Evolutionary conservation across 768 basidiomycete species (phyloP), one percentile per base, ranked within the genome.

Genomic region (Tephrocybe rancida): DNA sequence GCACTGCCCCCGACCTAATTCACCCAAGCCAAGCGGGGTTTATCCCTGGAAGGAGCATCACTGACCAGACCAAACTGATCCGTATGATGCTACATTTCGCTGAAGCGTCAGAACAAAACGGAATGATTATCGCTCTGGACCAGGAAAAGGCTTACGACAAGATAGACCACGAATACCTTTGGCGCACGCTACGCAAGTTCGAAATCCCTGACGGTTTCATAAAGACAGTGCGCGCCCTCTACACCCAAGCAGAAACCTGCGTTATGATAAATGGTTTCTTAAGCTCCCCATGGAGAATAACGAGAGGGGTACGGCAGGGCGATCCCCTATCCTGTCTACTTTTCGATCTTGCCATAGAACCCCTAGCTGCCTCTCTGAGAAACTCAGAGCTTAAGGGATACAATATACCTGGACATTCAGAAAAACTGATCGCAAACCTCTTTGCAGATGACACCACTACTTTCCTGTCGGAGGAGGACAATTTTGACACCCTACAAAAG

Each of bases 361-460:
- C 74, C 0, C 66, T 78, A 0, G 71, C 73, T 0, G 22, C 44
- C 7, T 57, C 59, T 39, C 57, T 78, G 0, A 26, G 73, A 29
- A 54, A 61, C 2, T 72, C 73, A 0, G 35, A 55, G 3, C 50
- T 75, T 19, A 39, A 60, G 48, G 72, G 71, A 0, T 61, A 68
- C 13, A 10, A 57, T 44, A 65, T 67, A 21, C 45, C 52, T 1
- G 65, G 56, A 4, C 11, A 29, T 1, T n/a, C 5, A 0, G 61
- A 70, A 22, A 32, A 54, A 18, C 62, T 75, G n/a, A 45, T 45
- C 0, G 30, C 54, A 29, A 46, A 24, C 5, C 47, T 45, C 21
- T 45, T 78, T 54, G 76, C 77, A 0, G 76, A 79, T 50, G 74
- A 78, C 55, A 77, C 75, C 7, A 71, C 68, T 1, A 64, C 67